Base-by-base conservation (phyloP, 2,329 filamentous ascomycete species). In the Pseudocercospora macadamiae region DNA sequence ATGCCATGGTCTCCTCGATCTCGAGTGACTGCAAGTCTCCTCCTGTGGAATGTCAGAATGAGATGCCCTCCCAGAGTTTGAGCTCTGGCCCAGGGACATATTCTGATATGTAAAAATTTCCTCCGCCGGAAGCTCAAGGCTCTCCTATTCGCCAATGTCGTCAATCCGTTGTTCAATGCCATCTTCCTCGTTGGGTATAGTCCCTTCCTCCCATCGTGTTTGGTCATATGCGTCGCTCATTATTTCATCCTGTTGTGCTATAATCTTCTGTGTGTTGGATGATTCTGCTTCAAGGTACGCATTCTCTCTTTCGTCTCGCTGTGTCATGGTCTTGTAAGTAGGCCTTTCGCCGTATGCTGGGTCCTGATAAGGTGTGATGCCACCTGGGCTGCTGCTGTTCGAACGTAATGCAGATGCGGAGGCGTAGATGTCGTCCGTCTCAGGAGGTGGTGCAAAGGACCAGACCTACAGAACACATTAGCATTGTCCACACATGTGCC, bases 401-500 rank as follows among this genome's bases (percentile, higher is more conserved):
- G 62, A 62, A 23, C 54, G 60, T 8, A 60, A 57, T 14, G 55
- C 53, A 9, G 62, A 49, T 19, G 53, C 28, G 10, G 62, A 58
- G 34, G 54, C 30, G 37, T 55, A 61, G 28, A 62, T 39, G 23
- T 64, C 55, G 21, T 62, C 54, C 14, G 64, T 55, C n/a, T 73
- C 89, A 59, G 91, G 88, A 0, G 91, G 91, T 12, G 93, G 93
- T 3, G 93, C 92, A 73, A 97, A 97, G 8, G 90, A 93, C 91
- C 92, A 97, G 3, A 97, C 91, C 91, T 96, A 37, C 12, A 10
- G 12, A 14, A n/a, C 10, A 21, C 25, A 54, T 64, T 56, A 60
- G 58, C 44, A 23, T 28, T 21, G 61, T 45, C 42, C 53, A n/a
- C n/a, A n/a, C n/a, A n/a, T n/a, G n/a, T n/a, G n/a, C n/a, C n/a